Base-by-base conservation (phyloP, 139 green algal genomes). In the Tetradesmus lagerheimii region DNA sequence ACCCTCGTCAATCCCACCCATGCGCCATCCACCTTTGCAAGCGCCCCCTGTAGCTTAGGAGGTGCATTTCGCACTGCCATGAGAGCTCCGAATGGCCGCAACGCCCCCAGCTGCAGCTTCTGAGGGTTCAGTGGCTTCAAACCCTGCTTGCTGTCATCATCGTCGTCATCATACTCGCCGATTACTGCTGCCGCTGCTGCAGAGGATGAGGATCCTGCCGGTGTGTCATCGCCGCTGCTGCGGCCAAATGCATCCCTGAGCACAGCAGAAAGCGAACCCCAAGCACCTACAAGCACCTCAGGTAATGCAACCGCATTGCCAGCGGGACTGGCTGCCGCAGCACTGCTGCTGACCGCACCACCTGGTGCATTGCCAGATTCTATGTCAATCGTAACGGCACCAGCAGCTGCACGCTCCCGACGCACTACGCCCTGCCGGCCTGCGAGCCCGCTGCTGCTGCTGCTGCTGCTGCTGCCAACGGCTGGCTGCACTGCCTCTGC, bases 81-180 rank as follows among this genome's bases (percentile, higher is more conserved):
- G 12, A 80, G 39, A 14, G 83, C 83, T 2, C 57, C 83, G 66
- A 88, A 88, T 14, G 83, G 83, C 39, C 83, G 75, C 9, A 88
- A 37, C 0, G 62, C 41, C 11, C 83, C 83, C 18, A 88, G 83
- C 83, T 78, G 62, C 62, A 88, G 62, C 25, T 62, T 18, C 37
- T 76, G 37, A 29, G 37, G 83, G 80, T 66, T 66, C 34, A 86
- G 64, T 16, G 47, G 18, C 8, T 76, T 45, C 20, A 45, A 75
- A 86, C 80, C 80, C 31, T 86, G 80, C 50, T 86, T 86, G 66
- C 29, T 12, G 27, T 76, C 15, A 75, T 86, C 80, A 86, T 77
- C 80, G 0, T 75, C 47, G 71, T 86, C 27, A 27, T 34, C 31
- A 47, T 64, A 64, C 15, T 64, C 50, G 20, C 12, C 50, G 20